Conservation (phyloP, 441 rosid species). For the Populus trichocarpa region DNA sequence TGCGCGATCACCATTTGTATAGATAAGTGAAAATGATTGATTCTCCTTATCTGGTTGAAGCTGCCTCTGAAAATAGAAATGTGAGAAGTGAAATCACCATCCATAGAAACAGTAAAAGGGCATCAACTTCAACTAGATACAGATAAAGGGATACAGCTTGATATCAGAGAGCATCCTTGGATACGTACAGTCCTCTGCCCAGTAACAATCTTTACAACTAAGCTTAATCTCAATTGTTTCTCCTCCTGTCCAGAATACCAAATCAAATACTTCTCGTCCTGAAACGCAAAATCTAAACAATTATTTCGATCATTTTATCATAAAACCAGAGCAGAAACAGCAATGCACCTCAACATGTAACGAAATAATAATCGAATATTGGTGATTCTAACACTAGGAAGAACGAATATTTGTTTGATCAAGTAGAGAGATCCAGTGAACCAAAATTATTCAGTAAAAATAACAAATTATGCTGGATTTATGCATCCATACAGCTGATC, state of each 20-base stretch:
- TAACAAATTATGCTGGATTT: background rate
- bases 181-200: constrained; percentile 67
- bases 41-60: constrained; percentile 57
- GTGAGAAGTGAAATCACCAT: constrained; percentile 11
- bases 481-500: background rate
- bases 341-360: background rate
- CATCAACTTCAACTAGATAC: background rate
- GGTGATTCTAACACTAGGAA: background rate
- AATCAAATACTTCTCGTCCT: constrained; percentile 74
- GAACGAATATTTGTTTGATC: background rate
- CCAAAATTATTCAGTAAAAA: background rate
- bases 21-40: constrained; percentile 68
- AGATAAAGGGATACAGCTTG: background rate
- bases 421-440: background rate
- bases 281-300: constrained; percentile 22
- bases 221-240: constrained; percentile 57
- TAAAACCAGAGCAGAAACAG: background rate
- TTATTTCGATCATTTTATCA: background rate
- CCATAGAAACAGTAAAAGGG: constrained; percentile 3
- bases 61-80: constrained; percentile 61
- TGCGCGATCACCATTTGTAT: constrained; percentile 53
- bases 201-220: constrained; percentile 46
- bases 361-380: background rate
- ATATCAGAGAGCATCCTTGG: background rate
- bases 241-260: constrained; percentile 79